Evolutionary conservation across 257 asterid genomes (phyloP), one percentile per base, ranked within the genome.

Genomic region (Solanum boliviense): DNA sequence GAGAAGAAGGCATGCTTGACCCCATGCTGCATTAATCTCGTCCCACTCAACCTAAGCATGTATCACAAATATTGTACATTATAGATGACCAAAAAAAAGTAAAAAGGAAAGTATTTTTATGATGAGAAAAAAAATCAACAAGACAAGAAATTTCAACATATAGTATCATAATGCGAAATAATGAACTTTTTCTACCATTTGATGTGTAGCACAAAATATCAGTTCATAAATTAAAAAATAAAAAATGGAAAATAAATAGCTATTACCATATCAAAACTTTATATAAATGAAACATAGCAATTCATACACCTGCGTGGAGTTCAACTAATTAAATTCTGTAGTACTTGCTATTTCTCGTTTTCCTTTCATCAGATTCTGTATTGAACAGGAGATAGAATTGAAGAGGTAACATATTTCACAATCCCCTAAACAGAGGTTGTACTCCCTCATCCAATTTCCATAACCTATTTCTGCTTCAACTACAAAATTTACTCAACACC

Each of bases 21-120:
- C 99, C 99, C 99, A 96, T 60, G 99, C 99, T 87, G 99, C 99
- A 94, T 97, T 96, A 92, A 97, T 96, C 95, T 97, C 99, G 88
- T 97, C 99, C 99, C 99, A 97, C 91, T 97, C 99, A 89, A 97
- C 99, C 99, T 97, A 87, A 83, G 62, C 86, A 87, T 73, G 87
- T 52, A 29, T 29, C 41, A 81, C 16, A 29, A 46, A 29, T 46
- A 48, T 48, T 46, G 11, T 44, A 44, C 18, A 46, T 18, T 56
- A 84, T 1, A 38, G 62, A 73, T 58, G 84, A 23, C 46, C 71
- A 86, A 73, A 52, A 10, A 29, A 27, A 1, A 41, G 36, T 20
- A 38, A 84, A 86, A 81, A 46, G 38, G 81, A 67, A 68, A 34
- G 72, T 15, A 35, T 68, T 13, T 68, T 46, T 34, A 84, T 27